phyloP scores from a whole-genome alignment of 1,139 yeast genomes.

The Candida labiduridarum region DNA sequence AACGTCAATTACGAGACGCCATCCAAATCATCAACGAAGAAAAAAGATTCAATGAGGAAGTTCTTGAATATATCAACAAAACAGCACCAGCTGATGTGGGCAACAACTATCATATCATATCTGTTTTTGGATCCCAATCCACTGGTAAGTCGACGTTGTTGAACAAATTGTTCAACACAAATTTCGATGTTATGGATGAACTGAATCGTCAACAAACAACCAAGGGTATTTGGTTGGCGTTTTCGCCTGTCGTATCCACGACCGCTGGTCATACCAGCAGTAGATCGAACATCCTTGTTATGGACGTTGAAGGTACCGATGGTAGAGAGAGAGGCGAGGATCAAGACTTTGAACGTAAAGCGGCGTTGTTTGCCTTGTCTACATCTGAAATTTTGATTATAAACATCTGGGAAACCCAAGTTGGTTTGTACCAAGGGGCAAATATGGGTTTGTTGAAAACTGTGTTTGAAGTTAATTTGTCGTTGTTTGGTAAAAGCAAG shows the following conservation, averaged over 20 bases:
- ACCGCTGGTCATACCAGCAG: slow-evolving; percentile 19
- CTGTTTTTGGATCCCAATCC: slow-evolving; percentile 96
- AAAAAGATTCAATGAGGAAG: slow-evolving; percentile 57
- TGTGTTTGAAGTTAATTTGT: slow-evolving; percentile 91
- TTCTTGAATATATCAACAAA: slow-evolving; percentile 42
- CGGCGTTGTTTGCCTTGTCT: slow-evolving; percentile 91
- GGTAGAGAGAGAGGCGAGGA: slow-evolving; percentile 98
- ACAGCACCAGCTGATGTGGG: slow-evolving; percentile 48
- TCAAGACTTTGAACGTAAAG: slow-evolving; percentile 95
- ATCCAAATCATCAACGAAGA: slow-evolving; percentile 81
- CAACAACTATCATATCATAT: slow-evolving; percentile 80
- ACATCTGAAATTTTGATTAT: slow-evolving; percentile 89
- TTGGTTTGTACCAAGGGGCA: slow-evolving; percentile 96
- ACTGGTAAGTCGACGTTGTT: slow-evolving; percentile 94
- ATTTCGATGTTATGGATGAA: slow-evolving; percentile 93
- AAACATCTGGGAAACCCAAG: slow-evolving; percentile 96
- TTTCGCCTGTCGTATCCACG: slow-evolving; percentile 49
- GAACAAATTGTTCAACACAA: slow-evolving; percentile 81
- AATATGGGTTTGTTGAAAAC: slow-evolving; percentile 94
- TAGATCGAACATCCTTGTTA: slow-evolving; percentile 60
- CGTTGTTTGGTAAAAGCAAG: slow-evolving; percentile 62
- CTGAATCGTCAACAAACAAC: slow-evolving; percentile 82
- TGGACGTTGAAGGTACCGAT: slow-evolving; percentile 98
- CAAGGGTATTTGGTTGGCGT: slow-evolving; percentile 92
- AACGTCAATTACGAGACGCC: slow-evolving; percentile 33